These are phyloP conservation scores for Camillea tinctor DNA, from an alignment of 2,329 filamentous ascomycete genomes.

Conservation along the genomic window DNA sequence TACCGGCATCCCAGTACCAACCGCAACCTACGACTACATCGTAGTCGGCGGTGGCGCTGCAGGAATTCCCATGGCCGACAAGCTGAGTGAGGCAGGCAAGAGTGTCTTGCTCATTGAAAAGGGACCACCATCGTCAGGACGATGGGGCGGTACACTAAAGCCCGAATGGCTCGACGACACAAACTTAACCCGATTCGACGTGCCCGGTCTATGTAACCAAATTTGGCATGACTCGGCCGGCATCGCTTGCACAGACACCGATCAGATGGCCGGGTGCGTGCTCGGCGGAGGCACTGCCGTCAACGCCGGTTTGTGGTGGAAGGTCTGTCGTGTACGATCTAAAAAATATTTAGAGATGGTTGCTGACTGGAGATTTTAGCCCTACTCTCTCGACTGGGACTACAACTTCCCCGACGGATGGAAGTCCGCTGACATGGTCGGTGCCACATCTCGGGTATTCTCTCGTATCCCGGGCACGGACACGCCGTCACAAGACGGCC, in stretches of 20 bases:
- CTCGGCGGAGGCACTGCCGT: conserved; percentile 66
- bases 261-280: conserved; percentile 71
- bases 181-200: conserved; percentile 67
- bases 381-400: conserved; percentile 66
- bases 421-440: conserved; percentile 62
- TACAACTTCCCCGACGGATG: conserved; percentile 71
- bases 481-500: conserved; percentile 63
- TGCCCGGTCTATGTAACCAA: conserved; percentile 69
- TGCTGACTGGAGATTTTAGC: conserved; percentile 29
- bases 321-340: conserved; percentile 37
- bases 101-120: conserved; percentile 64
- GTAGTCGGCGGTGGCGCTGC: conserved; percentile 60
- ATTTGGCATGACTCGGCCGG: conserved; percentile 64
- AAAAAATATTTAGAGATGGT: conserved; percentile 5
- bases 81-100: conserved; percentile 62
- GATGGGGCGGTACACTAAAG: conserved; percentile 61
- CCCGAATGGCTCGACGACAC: conserved; percentile 61
- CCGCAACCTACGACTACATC: conserved; percentile 58
- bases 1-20: conserved; percentile 38
- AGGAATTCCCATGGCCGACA: conserved; percentile 58
- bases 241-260: conserved; percentile 67
- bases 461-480: conserved; percentile 69
- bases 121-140: conserved; percentile 60
- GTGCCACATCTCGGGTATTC: conserved; percentile 62
- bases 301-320: conserved; percentile 70